A percentile compares a stretch with the other conserved stretches of the same genome.
Evolutionary conservation across 129 eudicot genomes (phyloP).

Genomic region (Flaveria linearis): DNA sequence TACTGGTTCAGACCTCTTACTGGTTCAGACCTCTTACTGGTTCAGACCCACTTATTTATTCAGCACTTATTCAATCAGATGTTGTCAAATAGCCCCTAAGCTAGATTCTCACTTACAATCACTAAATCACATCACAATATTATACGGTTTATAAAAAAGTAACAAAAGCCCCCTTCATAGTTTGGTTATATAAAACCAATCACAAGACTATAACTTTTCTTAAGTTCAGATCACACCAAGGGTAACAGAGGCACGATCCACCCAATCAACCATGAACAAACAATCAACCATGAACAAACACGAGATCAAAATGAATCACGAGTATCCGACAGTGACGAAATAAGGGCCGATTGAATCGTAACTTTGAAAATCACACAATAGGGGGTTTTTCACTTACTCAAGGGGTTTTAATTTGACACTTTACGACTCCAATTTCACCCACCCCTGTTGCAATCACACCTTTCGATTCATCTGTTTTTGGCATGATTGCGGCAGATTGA

Average conservation of each 20-base stretch:
- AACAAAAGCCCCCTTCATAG: no score
- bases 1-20: no score
- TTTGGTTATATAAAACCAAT: no score
- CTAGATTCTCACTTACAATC: no score
- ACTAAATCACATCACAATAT: no score
- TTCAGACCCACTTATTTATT: no score
- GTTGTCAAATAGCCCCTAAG: no score
- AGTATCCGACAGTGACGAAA: slow-evolving; percentile 34
- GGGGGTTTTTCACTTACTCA: slow-evolving; percentile 8
- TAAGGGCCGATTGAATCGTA: slow-evolving; percentile 29
- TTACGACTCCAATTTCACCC: slow-evolving; percentile 32
- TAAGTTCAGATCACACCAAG: neutral
- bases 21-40: no score
- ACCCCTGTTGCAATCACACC: slow-evolving; percentile 10
- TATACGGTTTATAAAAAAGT: no score
- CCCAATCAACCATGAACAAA: slow-evolving; percentile 22
- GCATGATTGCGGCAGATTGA: slow-evolving; percentile 40
- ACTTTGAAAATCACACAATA: slow-evolving; percentile 6
- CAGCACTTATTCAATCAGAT: no score
- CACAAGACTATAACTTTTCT: no score
- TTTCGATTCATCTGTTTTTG: neutral
- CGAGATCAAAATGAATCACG: neutral
- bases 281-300: slow-evolving; percentile 10
- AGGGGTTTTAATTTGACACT: slow-evolving; percentile 23
- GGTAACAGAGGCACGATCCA: slow-evolving; percentile 9